These are phyloP conservation scores for Simplicillium aogashimaense DNA, from an alignment of 2,329 filamentous ascomycete species.

Conservation along the genomic window DNA sequence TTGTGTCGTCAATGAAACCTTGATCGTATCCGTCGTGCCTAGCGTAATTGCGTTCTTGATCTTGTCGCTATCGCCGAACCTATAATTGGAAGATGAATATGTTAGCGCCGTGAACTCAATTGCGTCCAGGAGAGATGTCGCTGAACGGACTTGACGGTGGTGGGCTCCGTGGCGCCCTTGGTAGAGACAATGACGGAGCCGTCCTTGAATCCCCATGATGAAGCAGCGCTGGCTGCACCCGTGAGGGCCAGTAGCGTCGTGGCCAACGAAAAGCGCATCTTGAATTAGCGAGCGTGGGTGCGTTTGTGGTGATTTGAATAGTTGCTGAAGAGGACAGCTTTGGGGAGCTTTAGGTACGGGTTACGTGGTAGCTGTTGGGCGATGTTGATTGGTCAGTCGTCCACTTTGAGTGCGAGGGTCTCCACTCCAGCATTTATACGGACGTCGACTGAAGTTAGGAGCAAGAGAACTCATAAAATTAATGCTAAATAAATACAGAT, in stretches of 20 bases:
- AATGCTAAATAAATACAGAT: no score
- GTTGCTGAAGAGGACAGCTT: slow-evolving; percentile 20
- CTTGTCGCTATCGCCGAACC: slow-evolving; percentile 48
- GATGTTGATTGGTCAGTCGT: slow-evolving; percentile 9
- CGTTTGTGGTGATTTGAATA: slow-evolving; percentile 9
- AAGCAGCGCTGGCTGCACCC: slow-evolving; percentile 40
- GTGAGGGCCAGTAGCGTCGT: slow-evolving; percentile 35
- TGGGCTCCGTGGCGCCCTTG: slow-evolving; percentile 51
- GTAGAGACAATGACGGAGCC: slow-evolving; percentile 54
- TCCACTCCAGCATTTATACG: no score
- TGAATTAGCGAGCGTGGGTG: slow-evolving; percentile 8
- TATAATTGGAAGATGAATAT: slow-evolving; percentile 19
- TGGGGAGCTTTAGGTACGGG: slow-evolving; percentile 13
- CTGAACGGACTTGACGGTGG: background rate
- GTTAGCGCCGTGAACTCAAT: no score
- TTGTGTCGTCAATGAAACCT: slow-evolving; percentile 71
- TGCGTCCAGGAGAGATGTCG: no score
- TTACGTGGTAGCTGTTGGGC: slow-evolving; percentile 13
- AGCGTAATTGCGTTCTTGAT: slow-evolving; percentile 57
- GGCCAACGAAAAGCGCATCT: slow-evolving; percentile 27
- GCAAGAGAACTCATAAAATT: no score
- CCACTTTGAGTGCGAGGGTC: no score
- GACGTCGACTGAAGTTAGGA: no score
- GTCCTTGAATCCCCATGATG: slow-evolving; percentile 66
- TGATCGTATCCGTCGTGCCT: slow-evolving; percentile 62